These are phyloP conservation scores for Akebia trifoliata DNA, from an alignment of 164 flowering plant genomes.

Conservation along the genomic window DNA sequence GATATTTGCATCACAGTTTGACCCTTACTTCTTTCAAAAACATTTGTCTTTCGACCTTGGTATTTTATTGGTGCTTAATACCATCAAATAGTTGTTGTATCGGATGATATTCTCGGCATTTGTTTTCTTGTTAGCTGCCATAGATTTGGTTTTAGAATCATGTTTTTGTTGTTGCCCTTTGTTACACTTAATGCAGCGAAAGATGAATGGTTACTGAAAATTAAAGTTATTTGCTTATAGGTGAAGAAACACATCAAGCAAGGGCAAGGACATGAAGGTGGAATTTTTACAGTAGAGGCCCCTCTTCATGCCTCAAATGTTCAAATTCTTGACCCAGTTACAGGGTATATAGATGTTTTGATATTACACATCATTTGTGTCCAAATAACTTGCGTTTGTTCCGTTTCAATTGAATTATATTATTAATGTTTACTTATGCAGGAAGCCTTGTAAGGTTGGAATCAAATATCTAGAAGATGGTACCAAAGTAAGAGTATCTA, in stretches of 20 bases:
- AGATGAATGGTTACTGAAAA: not conserved
- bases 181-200: no score
- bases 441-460: slow-evolving; percentile 85
- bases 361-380: not conserved
- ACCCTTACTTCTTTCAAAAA: no score
- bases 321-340: slow-evolving; percentile 78
- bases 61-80: no score
- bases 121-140: no score
- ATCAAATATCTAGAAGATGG: slow-evolving; percentile 79
- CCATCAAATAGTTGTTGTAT: no score
- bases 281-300: slow-evolving; percentile 93
- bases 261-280: slow-evolving; percentile 97
- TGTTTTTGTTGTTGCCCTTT: no score
- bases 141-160: no score
- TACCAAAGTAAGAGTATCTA: slow-evolving; percentile 72
- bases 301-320: slow-evolving; percentile 97
- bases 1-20: no score
- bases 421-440: slow-evolving; percentile 19
- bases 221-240: slow-evolving; percentile 32
- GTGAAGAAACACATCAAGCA: slow-evolving; percentile 90
- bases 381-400: not conserved
- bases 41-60: no score
- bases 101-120: no score
- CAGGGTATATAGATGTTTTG: slow-evolving; percentile 44
- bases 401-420: no score